Evolutionary conservation across 108 stramenopile genomes (phyloP), one percentile per base, ranked within the genome.

Genomic region (Cyclotella baltica): DNA sequence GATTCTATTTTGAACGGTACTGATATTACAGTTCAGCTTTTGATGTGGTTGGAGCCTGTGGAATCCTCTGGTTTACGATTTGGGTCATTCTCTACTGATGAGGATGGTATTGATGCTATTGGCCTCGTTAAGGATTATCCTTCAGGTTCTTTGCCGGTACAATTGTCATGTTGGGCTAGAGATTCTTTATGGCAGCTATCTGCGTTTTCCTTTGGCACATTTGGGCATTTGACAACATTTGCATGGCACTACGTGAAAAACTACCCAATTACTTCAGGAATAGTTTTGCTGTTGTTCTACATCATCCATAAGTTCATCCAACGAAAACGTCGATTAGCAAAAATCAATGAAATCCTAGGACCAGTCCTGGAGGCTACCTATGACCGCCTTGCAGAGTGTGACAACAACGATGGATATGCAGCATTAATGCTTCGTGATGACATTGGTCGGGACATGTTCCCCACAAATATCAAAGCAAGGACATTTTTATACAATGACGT

Each of bases 361-460:
- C 36, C 52, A 30, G 74, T 75, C 13, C 40, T 64, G 13, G 81
- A 75, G 28, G 62, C 62, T 46, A 70, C 61, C 11, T 81, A 81
- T 43, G 81, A 81, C 59, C 69, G 73, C 20, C 74, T 81, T 3
- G 69, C 81, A n/a, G 70, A 75, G 38, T 73, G 66, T 37, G 81
- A 81, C 33, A 73, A 75, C 62, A 70, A 71, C 38, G 74, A 64
- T 37, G 73, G 73, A 10, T 81, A 81, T 55, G 74, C 81, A 28
- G 74, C 56, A 34, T 55, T 81, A 16, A 57, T 71, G 25, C 70
- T 81, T 18, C 64, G 81, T 19, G 81, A 81, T 55, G 81, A 81
- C 52, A 62, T 81, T 66, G 81, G 69, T 28, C 64, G 58, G 36
- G 74, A 70, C 18, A 81, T 75, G 74, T 81, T 71, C 35, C 74